Percentiles rank a stretch among this genome's conserved stretches.
phyloP scores from a whole-genome alignment of 805 yeast species.

The Candida wancherniae region DNA sequence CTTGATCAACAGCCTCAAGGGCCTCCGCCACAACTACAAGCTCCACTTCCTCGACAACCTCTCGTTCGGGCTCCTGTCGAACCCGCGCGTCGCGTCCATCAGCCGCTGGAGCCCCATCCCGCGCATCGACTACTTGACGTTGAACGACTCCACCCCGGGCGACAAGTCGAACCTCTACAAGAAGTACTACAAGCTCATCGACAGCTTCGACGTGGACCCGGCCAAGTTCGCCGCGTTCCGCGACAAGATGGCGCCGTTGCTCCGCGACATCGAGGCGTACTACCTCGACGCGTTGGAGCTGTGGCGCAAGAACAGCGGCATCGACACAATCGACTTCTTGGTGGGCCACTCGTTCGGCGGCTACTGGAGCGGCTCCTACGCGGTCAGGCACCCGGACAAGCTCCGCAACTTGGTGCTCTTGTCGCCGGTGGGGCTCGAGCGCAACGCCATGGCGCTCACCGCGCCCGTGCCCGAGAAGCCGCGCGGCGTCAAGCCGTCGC shows the following conservation, averaged over 20 bases:
- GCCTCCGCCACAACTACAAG: conserved; percentile 33
- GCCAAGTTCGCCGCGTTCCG: conserved; percentile 28
- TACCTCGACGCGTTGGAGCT: conserved; percentile 56
- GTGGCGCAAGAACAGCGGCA: conserved; percentile 51
- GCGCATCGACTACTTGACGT: conserved; percentile 18
- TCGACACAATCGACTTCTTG: conserved; percentile 53
- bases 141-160: conserved; percentile 26
- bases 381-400: conserved; percentile 51
- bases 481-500: conserved; percentile 23
- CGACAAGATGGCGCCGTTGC: conserved; percentile 31
- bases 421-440: conserved; percentile 78
- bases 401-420: conserved; percentile 54
- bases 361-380: conserved; percentile 60
- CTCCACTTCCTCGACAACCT: conserved; percentile 48
- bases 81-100: conserved; percentile 27
- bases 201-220: conserved; percentile 27
- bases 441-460: conserved; percentile 57
- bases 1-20: conserved; percentile 28
- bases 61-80: conserved; percentile 50
- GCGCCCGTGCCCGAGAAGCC: conserved; percentile 18
- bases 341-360: conserved; percentile 83
- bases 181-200: conserved; percentile 37
- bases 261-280: conserved; percentile 47
- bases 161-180: conserved; percentile 28
- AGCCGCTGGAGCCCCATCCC: conserved; percentile 18